Evolutionary conservation across 163 green algal species (phyloP).

Genomic region (Chlorella variabilis): DNA sequence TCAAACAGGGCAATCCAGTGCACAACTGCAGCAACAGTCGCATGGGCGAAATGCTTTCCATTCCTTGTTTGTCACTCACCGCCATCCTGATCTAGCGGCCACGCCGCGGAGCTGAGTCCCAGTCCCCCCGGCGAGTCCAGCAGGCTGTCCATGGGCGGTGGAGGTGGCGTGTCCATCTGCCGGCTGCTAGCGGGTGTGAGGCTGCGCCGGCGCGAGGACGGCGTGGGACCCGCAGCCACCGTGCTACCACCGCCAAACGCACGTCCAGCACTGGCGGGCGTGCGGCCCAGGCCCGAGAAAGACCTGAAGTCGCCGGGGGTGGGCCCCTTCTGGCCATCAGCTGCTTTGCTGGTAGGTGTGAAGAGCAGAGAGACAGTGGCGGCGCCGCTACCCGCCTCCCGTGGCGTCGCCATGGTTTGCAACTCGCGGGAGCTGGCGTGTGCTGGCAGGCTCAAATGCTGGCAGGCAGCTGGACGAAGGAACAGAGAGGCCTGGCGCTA

Average conservation of each 20-base stretch:
- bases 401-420: background rate
- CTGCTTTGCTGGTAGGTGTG: conserved; percentile 93
- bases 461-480: no score
- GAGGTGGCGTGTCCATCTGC: conserved; percentile 47
- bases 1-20: no score
- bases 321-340: conserved; percentile 3
- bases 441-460: no score
- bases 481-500: no score
- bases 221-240: conserved; percentile 12
- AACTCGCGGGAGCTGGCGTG: no score
- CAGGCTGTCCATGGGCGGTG: conserved; percentile 41
- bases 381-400: background rate
- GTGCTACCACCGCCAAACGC: background rate
- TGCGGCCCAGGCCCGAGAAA: conserved; percentile 17
- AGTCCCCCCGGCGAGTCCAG: conserved; percentile 37
- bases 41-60: background rate
- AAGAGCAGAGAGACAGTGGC: conserved; percentile 92
- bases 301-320: conserved; percentile 18
- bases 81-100: background rate
- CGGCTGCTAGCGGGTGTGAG: conserved; percentile 40
- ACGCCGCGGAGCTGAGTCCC: background rate
- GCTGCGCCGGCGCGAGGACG: conserved; percentile 37
- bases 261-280: conserved; percentile 1
- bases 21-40: background rate
- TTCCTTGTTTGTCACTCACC: conserved; percentile 1